Base-by-base conservation (phyloP, 2,329 filamentous ascomycete species). In the Ophioceras dolichostomum region DNA sequence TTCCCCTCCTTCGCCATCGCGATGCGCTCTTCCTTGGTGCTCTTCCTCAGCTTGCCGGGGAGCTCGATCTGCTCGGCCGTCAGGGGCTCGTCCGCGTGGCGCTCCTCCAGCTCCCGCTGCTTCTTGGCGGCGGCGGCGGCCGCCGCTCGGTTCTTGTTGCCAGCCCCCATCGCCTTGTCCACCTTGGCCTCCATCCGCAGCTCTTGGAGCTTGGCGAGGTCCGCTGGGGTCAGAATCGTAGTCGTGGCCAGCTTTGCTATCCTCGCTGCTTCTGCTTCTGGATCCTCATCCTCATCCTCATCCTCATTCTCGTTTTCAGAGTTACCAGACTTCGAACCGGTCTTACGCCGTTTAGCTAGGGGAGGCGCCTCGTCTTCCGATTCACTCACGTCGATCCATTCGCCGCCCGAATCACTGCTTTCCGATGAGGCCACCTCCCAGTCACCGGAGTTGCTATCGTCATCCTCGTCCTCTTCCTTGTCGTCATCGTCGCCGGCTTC, bases 41-140 rank as follows among this genome's bases (percentile, higher is more conserved):
- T 68, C 69, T 93, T 94, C 50, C 83, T 79, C 42, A 95, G 68
- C 39, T 73, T 74, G 5, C 84, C 79, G 5, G 91, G 79, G 12
- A 87, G 84, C 59, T 94, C 87, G 50, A 98, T 96, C 53, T 94
- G 81, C 41, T 81, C 83, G 1, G 88, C 87, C 6, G 91, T 95
- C 43, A 98, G 68, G 10, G 83, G 81, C 52, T 95, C 89, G 54
- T 96, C 91, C 37, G 75, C 68, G 57, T 93, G 86, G 32, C 83
- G 77, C 36, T 61, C 54, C 39, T 67, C 60, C 41, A 68, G 50
- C 45, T 69, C 59, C 49, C 73, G 58, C 48, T 62, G 58, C 39
- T 65, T 24, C 28, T 32, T 38, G 18, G 24, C 10, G 22, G 31
- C 14, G 28, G 21, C 16, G n/a, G 31, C 21, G 9, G 37, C 20